Percentiles rank a stretch among this genome's conserved stretches.
These are phyloP conservation scores for Moniliophthora roreri DNA, from an alignment of 1,284 basidiomycete genomes.

Conservation along the genomic window DNA sequence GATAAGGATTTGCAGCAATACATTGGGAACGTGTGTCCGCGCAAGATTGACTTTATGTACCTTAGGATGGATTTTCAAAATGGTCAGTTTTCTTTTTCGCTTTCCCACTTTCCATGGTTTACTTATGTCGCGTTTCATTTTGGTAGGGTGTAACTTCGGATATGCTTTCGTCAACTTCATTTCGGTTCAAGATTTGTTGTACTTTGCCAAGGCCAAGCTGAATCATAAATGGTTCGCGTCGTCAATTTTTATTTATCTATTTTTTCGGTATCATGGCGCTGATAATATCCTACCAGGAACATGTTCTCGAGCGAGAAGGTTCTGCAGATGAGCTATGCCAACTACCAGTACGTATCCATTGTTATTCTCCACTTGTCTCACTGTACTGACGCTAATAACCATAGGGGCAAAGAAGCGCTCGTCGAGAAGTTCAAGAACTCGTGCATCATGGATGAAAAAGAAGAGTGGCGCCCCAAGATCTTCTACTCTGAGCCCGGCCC, in stretches of 20 bases:
- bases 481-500: constrained; percentile 74
- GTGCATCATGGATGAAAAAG: constrained; percentile 79
- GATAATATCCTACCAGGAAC: constrained; percentile 52
- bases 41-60: constrained; percentile 82
- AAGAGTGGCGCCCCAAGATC: constrained; percentile 81
- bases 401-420: constrained; percentile 73
- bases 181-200: constrained; percentile 68
- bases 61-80: constrained; percentile 83
- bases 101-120: neutral
- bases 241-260: constrained; percentile 8
- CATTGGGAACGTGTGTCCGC: constrained; percentile 66
- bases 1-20: constrained; percentile 71
- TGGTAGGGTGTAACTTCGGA: constrained; percentile 80
- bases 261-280: too few species aligned
- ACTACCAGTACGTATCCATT: constrained; percentile 66
- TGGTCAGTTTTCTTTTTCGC: constrained; percentile 40
- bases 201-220: constrained; percentile 70
- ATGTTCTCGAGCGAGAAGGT: constrained; percentile 88
- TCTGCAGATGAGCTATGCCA: constrained; percentile 84
- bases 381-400: constrained; percentile 2
- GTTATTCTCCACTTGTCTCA: neutral
- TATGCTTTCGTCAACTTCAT: constrained; percentile 90
- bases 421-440: constrained; percentile 88
- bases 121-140: neutral
- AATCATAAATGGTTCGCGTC: constrained; percentile 70